Evolutionary conservation across 2,329 filamentous ascomycete species (phyloP), one percentile per base, ranked within the genome.

Genomic region (Ilyonectria destructans): DNA sequence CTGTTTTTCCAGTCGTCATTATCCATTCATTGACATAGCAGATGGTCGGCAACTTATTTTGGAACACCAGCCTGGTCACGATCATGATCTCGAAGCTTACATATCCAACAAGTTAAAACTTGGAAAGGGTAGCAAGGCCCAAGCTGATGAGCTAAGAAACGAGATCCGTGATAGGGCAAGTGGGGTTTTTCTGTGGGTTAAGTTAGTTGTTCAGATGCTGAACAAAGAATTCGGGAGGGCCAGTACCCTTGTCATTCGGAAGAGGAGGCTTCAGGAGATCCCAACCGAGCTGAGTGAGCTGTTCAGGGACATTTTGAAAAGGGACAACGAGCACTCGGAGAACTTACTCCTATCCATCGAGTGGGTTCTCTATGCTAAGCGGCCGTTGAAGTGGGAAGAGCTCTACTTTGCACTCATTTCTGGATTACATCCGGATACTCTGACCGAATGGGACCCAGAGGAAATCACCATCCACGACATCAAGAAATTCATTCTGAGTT

Each of bases 1-100:
- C 2, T 84, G 80, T 57, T 78, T 85, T 13, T 82, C 83, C 0
- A 85, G 83, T 67, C 77, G 85, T 3, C 81, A 84, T 49, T 85
- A 85, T 52, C 84, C 84, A 0, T 19, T 63, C 2, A 65, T 67
- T 3, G 37, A 29, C 9, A 52, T 71, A 0, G 21, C 56, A 6
- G 15, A 59, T 6, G 62, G 69, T 0, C 21, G 69, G 2, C n/a
- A 65, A 12, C 37, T 79, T 5, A 57, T 64, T 0, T 33, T 79
- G 1, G 76, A 79, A 23, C 31, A 65, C 0, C 71, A 73, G 37
- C 1, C 4, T 6, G 71, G 69, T 5, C 74, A 78, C 23, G 52
- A 57, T 1, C 6, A 59, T 2, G 76, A 78, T 8, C 68, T 78
- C 2, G 48, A 33, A n/a, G 48, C 60, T 1, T 78, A 73, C 7